These are phyloP conservation scores for Colletotrichum coccodes DNA, from an alignment of 2,329 filamentous ascomycete species.

Conservation along the genomic window DNA sequence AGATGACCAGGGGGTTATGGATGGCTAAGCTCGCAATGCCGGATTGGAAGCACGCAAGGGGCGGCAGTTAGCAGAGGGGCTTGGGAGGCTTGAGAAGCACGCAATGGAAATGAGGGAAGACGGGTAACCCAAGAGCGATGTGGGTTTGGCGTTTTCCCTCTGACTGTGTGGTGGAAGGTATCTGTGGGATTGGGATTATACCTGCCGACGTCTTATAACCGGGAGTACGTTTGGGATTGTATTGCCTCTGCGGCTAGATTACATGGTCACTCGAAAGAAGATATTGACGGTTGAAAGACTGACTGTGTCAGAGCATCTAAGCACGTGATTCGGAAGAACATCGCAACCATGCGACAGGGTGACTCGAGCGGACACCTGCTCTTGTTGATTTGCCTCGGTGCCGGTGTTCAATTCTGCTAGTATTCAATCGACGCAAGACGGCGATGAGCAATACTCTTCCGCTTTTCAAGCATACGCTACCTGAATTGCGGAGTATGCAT, in stretches of 20 bases:
- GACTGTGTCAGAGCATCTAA: constrained; percentile 2
- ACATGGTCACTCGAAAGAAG: constrained; percentile 15
- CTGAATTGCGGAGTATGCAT: too few species aligned
- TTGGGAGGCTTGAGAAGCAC: background rate
- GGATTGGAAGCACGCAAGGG: background rate
- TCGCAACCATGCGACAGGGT: background rate
- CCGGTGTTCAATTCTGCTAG: too few species aligned
- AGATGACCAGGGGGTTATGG: background rate
- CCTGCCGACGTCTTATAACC: constrained; percentile 21
- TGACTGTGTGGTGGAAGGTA: constrained; percentile 11
- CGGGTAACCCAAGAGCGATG: background rate
- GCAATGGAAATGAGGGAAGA: constrained; percentile 14
- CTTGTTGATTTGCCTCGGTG: too few species aligned
- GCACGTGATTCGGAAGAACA: background rate
- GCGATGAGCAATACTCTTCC: too few species aligned
- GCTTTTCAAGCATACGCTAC: too few species aligned
- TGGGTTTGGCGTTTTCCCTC: background rate
- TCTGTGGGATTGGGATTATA: constrained; percentile 23
- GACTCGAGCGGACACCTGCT: too few species aligned
- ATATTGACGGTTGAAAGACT: constrained; percentile 7
- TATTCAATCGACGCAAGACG: too few species aligned
- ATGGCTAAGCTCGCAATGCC: background rate
- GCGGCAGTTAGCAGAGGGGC: background rate
- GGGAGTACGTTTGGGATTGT: constrained; percentile 20
- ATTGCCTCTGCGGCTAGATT: constrained; percentile 24